Evolutionary conservation across 345 rosid species (phyloP), one percentile per base, ranked within the genome.

Genomic region (Xanthoceras sorbifolium): DNA sequence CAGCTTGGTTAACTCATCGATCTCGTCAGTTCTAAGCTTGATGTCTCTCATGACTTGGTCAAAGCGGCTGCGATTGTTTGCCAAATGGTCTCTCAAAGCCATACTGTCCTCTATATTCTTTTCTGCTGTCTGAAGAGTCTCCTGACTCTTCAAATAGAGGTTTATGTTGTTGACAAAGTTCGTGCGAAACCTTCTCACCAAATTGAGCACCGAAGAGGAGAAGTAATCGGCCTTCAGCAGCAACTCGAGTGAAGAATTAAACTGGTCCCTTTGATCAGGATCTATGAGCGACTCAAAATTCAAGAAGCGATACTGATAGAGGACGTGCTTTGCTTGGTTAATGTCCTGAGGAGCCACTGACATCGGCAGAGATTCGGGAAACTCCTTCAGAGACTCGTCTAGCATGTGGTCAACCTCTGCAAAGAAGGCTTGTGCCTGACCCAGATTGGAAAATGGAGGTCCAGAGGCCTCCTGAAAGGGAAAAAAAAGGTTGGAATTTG

Each of bases 251-350:
- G 72, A 28, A 10, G 72, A 69, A 69, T 44, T 52, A n/a, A 69
- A 44, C 2, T 28, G 17, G 10, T 69, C 22, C 55, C 54, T 69
- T 31, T 20, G 59, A 25, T 48, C 38, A 26, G 20, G 38, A 69
- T 69, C n/a, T 15, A 69, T 46, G 36, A 69, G 72, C 23, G 52
- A 4, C 40, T 69, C 59, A 28, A 69, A 69, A 29, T 28, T 69
- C 59, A 69, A 26, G 14, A 20, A 46, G 6, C 61, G 61, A 55
- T 55, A 55, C 23, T 55, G 61, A 55, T 55, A 55, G 26, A 55
- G 61, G 23, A 55, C 26, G 9, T 26, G 6, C 61, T n/a, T 55
- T 15, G 61, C 61, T 20, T 55, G 25, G 25, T 55, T 22, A 7
- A 55, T 55, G 28, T 55, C 61, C 28, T 55, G 61, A 55, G 61